Conservation (phyloP, 2,329 filamentous ascomycete species). For the Hypocrella siamensis region DNA sequence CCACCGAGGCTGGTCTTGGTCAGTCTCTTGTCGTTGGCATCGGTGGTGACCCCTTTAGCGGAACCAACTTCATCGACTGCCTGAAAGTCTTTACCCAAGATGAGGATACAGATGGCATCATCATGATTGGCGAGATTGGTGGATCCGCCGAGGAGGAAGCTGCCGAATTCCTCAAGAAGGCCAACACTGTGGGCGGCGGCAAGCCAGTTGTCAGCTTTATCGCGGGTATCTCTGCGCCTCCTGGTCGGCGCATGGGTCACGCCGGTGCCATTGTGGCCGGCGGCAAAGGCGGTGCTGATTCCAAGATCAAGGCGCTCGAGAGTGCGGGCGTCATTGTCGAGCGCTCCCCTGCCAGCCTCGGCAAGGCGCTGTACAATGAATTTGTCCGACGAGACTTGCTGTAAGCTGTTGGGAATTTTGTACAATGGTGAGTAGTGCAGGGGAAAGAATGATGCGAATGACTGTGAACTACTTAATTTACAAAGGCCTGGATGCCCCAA, state of each 20-base stretch:
- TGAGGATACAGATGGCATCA: slow-evolving; percentile 93
- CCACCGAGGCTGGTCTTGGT: slow-evolving; percentile 87
- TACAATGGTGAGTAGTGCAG: too few relatives aligned
- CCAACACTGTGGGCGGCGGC: slow-evolving; percentile 70
- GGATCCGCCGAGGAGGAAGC: slow-evolving; percentile 96
- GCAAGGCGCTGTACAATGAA: slow-evolving; percentile 86
- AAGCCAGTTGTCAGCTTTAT: slow-evolving; percentile 99
- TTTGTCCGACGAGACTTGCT: slow-evolving; percentile 53
- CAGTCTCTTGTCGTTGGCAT: slow-evolving; percentile 98
- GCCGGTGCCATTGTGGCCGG: slow-evolving; percentile 95
- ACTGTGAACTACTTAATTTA: too few relatives aligned
- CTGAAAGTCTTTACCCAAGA: slow-evolving; percentile 93
- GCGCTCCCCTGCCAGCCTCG: slow-evolving; percentile 79
- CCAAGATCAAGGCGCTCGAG: slow-evolving; percentile 93
- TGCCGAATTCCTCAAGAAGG: slow-evolving; percentile 81
- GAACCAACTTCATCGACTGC: slow-evolving; percentile 99
- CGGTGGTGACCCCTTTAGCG: slow-evolving; percentile 94
- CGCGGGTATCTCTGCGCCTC: slow-evolving; percentile 92
- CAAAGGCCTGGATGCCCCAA: too few relatives aligned
- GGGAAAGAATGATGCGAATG: too few relatives aligned
- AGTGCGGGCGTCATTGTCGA: slow-evolving; percentile 55
- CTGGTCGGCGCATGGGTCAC: slow-evolving; percentile 95
- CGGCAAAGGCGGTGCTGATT: slow-evolving; percentile 94
- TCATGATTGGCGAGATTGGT: slow-evolving; percentile 99
- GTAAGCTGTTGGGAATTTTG: too few relatives aligned